These are phyloP conservation scores for Leptographium galeiforme DNA, from an alignment of 2,329 filamentous ascomycete genomes.

Conservation along the genomic window DNA sequence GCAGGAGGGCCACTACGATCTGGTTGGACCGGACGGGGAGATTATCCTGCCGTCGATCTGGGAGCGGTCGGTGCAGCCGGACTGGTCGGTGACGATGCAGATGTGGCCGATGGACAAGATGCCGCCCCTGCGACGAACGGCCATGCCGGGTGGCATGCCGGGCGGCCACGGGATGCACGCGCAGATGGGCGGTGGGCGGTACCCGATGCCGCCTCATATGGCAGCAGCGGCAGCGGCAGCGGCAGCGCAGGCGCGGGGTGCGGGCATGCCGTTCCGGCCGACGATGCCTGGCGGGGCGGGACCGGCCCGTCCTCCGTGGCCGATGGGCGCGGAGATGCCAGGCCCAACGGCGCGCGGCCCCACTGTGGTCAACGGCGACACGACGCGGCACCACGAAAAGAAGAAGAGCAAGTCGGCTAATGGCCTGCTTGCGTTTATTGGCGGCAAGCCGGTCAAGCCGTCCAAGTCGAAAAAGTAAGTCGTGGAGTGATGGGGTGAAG, in stretches of 20 bases:
- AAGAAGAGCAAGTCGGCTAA: constrained; percentile 6
- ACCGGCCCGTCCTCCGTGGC: background rate
- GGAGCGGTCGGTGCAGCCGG: constrained; percentile 69
- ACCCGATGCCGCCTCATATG: constrained; percentile 1
- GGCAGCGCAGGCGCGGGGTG: background rate
- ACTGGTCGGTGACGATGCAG: constrained; percentile 49
- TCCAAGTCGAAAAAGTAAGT: constrained; percentile 12
- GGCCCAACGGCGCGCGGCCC: background rate
- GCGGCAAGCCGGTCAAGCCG: constrained; percentile 9
- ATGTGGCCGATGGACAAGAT: constrained; percentile 45
- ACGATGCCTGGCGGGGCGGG: background rate
- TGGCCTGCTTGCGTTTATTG: constrained; percentile 7
- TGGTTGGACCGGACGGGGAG: constrained; percentile 66
- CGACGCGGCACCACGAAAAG: constrained; percentile 3
- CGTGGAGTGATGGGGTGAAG: no score
- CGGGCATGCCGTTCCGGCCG: background rate
- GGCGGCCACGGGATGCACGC: background rate
- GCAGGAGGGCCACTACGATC: constrained; percentile 64
- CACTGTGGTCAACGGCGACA: constrained; percentile 8
- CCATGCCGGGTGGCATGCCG: background rate
- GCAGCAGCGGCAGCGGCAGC: background rate
- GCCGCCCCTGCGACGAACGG: constrained; percentile 10
- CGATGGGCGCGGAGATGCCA: background rate
- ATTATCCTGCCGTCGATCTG: constrained; percentile 72
- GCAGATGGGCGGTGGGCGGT: background rate